Evolutionary conservation across 257 asterid species (phyloP).

Genomic region (Asclepias syriaca): DNA sequence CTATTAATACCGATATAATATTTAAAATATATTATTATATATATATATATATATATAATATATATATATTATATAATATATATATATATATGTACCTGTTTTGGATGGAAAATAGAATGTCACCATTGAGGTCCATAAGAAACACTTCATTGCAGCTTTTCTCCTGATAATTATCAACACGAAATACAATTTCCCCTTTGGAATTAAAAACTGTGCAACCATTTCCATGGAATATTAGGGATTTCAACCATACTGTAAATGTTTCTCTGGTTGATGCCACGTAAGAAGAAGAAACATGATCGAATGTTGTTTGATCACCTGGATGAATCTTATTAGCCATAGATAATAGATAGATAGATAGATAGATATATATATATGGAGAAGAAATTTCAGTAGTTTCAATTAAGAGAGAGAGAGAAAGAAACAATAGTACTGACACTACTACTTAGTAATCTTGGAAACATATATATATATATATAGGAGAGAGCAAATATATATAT

Average conservation of each 20-base stretch:
- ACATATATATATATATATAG: not conserved
- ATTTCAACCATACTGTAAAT: slow-evolving; percentile 80
- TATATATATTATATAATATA: too few relatives aligned
- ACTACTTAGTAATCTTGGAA: too few relatives aligned
- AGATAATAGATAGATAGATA: too few relatives aligned
- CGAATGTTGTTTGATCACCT: slow-evolving; percentile 37
- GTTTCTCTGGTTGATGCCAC: slow-evolving; percentile 38
- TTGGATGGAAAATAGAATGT: slow-evolving; percentile 55
- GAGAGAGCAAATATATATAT: not conserved
- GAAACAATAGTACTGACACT: not conserved
- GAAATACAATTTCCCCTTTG: slow-evolving; percentile 53
- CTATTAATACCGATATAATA: too few relatives aligned
- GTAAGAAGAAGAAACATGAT: slow-evolving; percentile 11
- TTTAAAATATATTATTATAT: too few relatives aligned
- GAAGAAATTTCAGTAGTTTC: too few relatives aligned
- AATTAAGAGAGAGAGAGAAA: not conserved
- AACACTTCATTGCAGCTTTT: slow-evolving; percentile 44
- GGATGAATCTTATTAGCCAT: slow-evolving; percentile 77
- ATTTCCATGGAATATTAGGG: slow-evolving; percentile 67
- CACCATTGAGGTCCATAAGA: slow-evolving; percentile 66
- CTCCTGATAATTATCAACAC: slow-evolving; percentile 74
- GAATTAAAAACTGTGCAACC: slow-evolving; percentile 75
- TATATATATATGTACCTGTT: slow-evolving; percentile 50
- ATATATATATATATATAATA: too few relatives aligned
- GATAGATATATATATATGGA: slow-evolving; percentile 10